Evolutionary conservation across 352 stramenopile genomes (phyloP).

Genomic region (Globisporangium orthogonon): DNA sequence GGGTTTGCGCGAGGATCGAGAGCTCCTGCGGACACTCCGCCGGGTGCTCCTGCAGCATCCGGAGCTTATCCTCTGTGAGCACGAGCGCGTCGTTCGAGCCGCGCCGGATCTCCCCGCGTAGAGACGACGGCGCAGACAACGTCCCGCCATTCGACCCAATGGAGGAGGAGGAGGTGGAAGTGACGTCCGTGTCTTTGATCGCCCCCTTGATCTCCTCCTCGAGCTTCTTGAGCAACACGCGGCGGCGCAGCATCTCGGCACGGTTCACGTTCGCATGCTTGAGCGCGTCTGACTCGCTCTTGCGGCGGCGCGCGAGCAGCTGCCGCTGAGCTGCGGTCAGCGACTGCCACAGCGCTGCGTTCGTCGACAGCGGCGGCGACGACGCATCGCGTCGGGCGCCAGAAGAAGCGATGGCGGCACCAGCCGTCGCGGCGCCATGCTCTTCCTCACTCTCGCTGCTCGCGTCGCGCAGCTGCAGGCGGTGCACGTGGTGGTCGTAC

Average conservation of each 20-base stretch:
- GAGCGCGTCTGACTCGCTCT: conserved; percentile 67
- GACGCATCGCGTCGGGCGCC: not conserved
- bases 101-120: conserved; percentile 18
- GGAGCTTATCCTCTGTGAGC: conserved; percentile 18
- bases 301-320: conserved; percentile 41
- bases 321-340: conserved; percentile 12
- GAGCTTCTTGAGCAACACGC: conserved; percentile 57
- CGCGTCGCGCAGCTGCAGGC: not conserved
- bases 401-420: not conserved
- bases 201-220: conserved; percentile 69
- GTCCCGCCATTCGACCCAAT: not conserved
- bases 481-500: conserved; percentile 10
- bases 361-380: conserved; percentile 4
- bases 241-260: conserved; percentile 56
- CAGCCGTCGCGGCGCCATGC: not conserved
- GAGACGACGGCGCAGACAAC: conserved; percentile 1
- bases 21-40: conserved; percentile 58
- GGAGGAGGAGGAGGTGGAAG: not conserved
- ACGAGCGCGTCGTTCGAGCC: conserved; percentile 33
- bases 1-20: conserved; percentile 22
- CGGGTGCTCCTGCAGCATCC: conserved; percentile 47
- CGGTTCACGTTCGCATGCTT: conserved; percentile 41
- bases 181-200: conserved; percentile 35
- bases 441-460: conserved; percentile 3
- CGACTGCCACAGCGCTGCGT: conserved; percentile 12